Evolutionary conservation across 2,329 filamentous ascomycete species (phyloP), one percentile per base, ranked within the genome.

Genomic region (Colletotrichum sp.): DNA sequence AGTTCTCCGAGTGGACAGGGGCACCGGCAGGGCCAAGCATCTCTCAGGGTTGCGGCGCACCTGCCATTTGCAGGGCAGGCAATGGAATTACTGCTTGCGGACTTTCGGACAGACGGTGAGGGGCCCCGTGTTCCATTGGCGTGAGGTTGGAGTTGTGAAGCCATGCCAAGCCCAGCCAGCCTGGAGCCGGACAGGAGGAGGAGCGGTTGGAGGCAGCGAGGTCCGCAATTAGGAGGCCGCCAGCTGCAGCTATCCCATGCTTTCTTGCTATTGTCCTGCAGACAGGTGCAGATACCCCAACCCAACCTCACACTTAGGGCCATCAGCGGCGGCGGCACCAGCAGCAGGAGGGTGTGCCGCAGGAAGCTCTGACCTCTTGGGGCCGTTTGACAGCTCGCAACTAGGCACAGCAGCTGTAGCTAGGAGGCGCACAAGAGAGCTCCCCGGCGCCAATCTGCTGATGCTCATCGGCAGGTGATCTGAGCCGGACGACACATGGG

Each of bases 171-270:
- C 28, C 18, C 65, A 63, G 32, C 66, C 71, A 64, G 64, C 52
- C 68, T 24, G 57, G 32, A 65, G 68, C 52, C 63, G 39, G 60
- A 28, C 39, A 66, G 39, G 55, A 63, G 52, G 65, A 68, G 67
- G 30, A 36, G 34, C 32, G 62, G 32, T 39, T 64, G 62, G 60
- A 66, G 52, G 52, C 66, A 68, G 44, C 24, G 68, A 73, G 73
- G 64, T 73, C 73, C 73, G 73, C 70, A 76, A 76, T 73, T 65
- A 73, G 68, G 73, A 76, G 73, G 73, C 73, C 73, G 74, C 74
- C 70, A 74, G 74, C 74, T 76, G 65, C 74, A 76, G 70, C 64
- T 65, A 65, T 65, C 57, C 71, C 71, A 55, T 65, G 70, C 57
- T 64, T 60, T 24, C 44, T 30, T 52, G 59, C 28, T 69, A 28